These are phyloP conservation scores for Actinomortierella ambigua DNA, from an alignment of 371 early-diverging fungal species.

Conservation along the genomic window DNA sequence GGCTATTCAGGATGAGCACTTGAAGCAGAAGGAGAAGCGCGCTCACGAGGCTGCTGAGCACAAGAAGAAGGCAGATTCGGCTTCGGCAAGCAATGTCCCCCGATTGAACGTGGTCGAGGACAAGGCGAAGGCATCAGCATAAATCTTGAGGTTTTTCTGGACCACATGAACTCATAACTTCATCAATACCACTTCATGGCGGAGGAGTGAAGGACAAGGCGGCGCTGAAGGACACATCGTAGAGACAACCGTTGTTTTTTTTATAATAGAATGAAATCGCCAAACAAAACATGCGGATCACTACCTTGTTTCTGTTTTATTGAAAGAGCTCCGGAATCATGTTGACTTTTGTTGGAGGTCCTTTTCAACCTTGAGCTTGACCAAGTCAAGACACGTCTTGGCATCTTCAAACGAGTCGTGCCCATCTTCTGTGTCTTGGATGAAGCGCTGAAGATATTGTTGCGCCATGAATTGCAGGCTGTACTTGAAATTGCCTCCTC, in stretches of 20 bases:
- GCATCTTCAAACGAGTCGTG: slow-evolving; percentile 68
- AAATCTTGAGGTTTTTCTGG: slow-evolving; percentile 7
- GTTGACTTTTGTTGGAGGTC: slow-evolving; percentile 1
- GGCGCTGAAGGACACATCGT: no score
- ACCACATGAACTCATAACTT: no score
- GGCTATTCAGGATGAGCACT: slow-evolving; percentile 62
- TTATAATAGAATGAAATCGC: no score
- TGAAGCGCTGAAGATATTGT: slow-evolving; percentile 46
- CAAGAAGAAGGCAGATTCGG: slow-evolving; percentile 58
- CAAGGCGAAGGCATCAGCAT: slow-evolving; percentile 42
- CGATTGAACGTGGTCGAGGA: slow-evolving; percentile 62
- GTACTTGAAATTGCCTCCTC: slow-evolving; percentile 2
- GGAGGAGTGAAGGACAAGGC: no score
- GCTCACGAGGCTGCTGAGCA: slow-evolving; percentile 49
- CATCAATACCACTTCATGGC: no score
- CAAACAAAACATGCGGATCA: neutral
- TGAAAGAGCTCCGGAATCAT: neutral
- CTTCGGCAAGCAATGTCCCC: slow-evolving; percentile 62
- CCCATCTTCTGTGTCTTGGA: slow-evolving; percentile 58
- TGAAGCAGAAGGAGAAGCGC: slow-evolving; percentile 64
- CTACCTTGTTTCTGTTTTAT: neutral
- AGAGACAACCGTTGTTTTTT: no score
- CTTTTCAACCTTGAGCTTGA: slow-evolving; percentile 32
- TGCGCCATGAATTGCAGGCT: slow-evolving; percentile 31
- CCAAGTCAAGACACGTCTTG: slow-evolving; percentile 56